phyloP scores from a whole-genome alignment of 2,329 filamentous ascomycete genomes.

The Colletotrichum destructivum region DNA sequence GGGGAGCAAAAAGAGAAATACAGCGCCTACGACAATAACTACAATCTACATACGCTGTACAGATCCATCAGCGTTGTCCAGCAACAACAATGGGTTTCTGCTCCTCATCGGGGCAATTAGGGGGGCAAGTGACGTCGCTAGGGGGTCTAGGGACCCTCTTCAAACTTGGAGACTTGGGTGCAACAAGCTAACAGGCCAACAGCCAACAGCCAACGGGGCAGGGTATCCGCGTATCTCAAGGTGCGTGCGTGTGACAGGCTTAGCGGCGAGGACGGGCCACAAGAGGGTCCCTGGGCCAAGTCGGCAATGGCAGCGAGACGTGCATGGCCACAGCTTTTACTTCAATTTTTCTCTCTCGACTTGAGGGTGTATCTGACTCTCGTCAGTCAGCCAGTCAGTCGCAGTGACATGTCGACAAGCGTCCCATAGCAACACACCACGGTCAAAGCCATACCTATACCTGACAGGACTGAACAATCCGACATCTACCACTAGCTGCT shows the following conservation, averaged over 20 bases:
- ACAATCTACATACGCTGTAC: too few relatives aligned
- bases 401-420: background rate
- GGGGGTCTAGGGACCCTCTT: constrained; percentile 3
- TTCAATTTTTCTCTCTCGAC: constrained; percentile 8
- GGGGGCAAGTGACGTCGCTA: constrained; percentile 37
- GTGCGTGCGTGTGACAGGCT: constrained; percentile 32
- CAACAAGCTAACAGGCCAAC: background rate
- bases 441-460: too few relatives aligned
- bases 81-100: constrained; percentile 18
- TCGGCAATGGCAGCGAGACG: constrained; percentile 11
- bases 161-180: too few relatives aligned
- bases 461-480: too few relatives aligned
- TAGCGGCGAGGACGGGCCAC: constrained; percentile 31
- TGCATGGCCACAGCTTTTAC: constrained; percentile 20
- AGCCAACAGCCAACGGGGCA: constrained; percentile 19
- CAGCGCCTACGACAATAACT: too few relatives aligned
- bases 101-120: constrained; percentile 6
- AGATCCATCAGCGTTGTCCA: constrained; percentile 7
- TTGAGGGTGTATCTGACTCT: too few relatives aligned
- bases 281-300: constrained; percentile 18
- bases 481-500: background rate
- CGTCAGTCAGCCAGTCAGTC: constrained; percentile 4
- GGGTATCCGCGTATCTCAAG: background rate
- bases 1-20: background rate
- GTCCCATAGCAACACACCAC: background rate